phyloP scores from a whole-genome alignment of 2,329 filamentous ascomycete species.

The Arachnopeziza araneosa region DNA sequence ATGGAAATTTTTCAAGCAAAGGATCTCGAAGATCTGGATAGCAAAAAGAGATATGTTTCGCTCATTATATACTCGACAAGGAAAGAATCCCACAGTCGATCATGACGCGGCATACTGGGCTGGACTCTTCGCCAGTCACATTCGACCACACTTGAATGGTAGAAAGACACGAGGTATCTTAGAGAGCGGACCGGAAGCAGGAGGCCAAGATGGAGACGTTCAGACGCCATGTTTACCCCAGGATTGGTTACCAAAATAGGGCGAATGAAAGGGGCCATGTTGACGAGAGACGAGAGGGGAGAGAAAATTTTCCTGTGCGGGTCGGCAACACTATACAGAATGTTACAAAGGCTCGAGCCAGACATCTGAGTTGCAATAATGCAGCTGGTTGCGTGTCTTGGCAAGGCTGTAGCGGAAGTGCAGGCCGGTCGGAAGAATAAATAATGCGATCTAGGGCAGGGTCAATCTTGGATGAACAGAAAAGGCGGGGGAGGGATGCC shows the following conservation, averaged over 20 bases:
- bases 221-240: neutral
- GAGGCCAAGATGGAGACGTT: neutral
- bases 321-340: neutral
- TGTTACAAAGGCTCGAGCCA: neutral
- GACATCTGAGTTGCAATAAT: neutral
- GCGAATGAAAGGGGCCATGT: neutral
- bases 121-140: neutral
- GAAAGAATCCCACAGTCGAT: neutral
- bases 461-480: neutral
- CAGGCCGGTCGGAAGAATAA: neutral
- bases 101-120: neutral
- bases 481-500: neutral
- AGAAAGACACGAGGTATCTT: neutral
- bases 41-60: neutral
- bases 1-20: neutral
- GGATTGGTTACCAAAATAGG: neutral
- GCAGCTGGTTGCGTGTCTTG: neutral
- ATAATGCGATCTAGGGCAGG: neutral
- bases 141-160: neutral
- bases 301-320: neutral
- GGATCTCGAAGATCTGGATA: neutral
- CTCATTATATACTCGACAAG: neutral
- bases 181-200: neutral
- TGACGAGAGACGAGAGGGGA: neutral
- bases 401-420: neutral